phyloP scores from a whole-genome alignment of 805 yeast genomes.

The Saccharomycopsis vini region DNA sequence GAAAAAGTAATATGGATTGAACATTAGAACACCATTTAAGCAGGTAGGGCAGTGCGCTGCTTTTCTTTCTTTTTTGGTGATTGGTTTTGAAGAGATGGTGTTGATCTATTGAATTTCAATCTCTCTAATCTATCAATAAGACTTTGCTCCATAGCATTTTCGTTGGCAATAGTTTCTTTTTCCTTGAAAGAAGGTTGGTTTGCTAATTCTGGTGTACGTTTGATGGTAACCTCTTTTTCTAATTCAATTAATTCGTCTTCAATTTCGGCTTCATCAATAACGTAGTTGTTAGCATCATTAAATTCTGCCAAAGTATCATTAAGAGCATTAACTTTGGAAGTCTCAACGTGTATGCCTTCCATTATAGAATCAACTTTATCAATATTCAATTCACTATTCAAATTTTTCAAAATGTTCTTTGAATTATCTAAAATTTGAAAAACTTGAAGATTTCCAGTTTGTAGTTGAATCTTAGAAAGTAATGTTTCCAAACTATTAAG shows the following conservation, averaged over 20 bases:
- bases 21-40: too few species aligned
- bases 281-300: conserved; percentile 19
- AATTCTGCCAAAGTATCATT: conserved; percentile 11
- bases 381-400: conserved; percentile 14
- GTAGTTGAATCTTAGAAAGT: conserved; percentile 6
- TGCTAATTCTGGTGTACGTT: conserved; percentile 6
- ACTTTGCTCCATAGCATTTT: conserved; percentile 6
- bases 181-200: too few species aligned
- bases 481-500: conserved; percentile 14
- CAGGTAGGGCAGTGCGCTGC: not conserved
- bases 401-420: conserved; percentile 10
- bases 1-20: too few species aligned
- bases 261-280: conserved; percentile 22
- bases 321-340: conserved; percentile 10
- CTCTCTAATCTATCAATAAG: conserved; percentile 6
- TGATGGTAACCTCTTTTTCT: conserved; percentile 12
- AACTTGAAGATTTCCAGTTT: conserved; percentile 12
- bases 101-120: conserved; percentile 19
- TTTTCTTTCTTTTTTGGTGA: conserved; percentile 5
- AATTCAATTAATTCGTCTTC: conserved; percentile 19
- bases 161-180: conserved; percentile 7
- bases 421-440: conserved; percentile 11
- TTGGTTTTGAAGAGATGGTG: not conserved
- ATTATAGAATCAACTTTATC: conserved; percentile 13
- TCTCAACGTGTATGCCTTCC: conserved; percentile 12